These are phyloP conservation scores for Cryphonectria nitschkei DNA, from an alignment of 2,329 filamentous ascomycete species.

Conservation along the genomic window DNA sequence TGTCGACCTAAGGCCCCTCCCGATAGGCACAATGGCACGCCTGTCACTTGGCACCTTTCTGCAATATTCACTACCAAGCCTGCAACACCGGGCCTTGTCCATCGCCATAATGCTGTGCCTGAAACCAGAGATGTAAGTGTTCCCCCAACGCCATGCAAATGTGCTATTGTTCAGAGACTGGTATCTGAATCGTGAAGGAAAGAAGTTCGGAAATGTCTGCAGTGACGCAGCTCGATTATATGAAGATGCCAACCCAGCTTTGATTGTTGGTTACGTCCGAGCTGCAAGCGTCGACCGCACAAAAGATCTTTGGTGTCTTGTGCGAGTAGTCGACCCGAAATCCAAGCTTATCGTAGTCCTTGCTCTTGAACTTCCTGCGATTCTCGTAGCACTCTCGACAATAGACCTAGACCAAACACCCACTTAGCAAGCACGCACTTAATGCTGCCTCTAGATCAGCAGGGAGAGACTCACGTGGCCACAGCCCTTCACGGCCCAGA, in stretches of 20 bases:
- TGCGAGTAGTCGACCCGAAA: conserved; percentile 42
- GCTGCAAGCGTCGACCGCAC: conserved; percentile 61
- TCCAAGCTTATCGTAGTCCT: conserved; percentile 35
- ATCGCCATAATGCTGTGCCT: neutral
- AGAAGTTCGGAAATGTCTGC: neutral
- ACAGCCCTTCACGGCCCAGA: conserved; percentile 89
- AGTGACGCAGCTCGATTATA: conserved; percentile 40
- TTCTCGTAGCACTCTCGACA: conserved; percentile 65
- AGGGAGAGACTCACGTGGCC: conserved; percentile 72
- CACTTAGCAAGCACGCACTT: conserved; percentile 14
- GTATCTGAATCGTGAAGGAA: conserved; percentile 1
- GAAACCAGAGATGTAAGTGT: conserved; percentile 1
- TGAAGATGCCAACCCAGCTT: conserved; percentile 65
- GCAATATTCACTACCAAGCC: neutral
- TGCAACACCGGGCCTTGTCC: neutral
- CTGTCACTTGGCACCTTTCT: neutral
- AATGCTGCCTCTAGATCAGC: neutral
- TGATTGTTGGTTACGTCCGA: conserved; percentile 57
- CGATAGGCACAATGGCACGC: too few species aligned
- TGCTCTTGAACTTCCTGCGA: conserved; percentile 47
- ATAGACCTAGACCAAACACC: conserved; percentile 56
- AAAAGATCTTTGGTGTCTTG: conserved; percentile 47
- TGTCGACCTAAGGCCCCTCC: neutral
- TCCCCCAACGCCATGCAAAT: conserved; percentile 44
- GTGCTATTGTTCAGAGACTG: neutral